Percentiles rank a stretch among this genome's conserved stretches.
Evolutionary conservation across 2,329 filamentous ascomycete genomes (phyloP).

Genomic region (Ceratocystis papillata): DNA sequence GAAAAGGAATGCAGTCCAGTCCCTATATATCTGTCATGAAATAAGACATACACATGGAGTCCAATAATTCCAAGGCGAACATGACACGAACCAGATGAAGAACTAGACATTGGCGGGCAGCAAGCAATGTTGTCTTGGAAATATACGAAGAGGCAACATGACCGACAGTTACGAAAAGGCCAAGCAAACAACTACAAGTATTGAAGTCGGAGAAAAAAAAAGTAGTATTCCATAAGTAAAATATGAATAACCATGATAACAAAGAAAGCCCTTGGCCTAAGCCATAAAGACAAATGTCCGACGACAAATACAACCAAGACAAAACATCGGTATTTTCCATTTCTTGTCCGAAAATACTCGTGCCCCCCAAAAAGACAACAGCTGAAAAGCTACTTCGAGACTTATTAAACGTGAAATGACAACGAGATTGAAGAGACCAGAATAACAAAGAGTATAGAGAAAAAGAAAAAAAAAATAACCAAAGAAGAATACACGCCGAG

Average conservation of each 20-base stretch:
- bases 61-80: not conserved
- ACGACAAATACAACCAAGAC: too few species aligned
- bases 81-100: not conserved
- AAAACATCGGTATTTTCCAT: not conserved
- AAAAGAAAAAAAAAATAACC: not conserved
- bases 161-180: not conserved
- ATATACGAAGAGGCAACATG: not conserved
- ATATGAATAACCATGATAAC: constrained; percentile 10
- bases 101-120: not conserved
- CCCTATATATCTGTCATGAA: not conserved
- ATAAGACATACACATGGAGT: not conserved
- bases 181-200: not conserved
- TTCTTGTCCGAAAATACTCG: not conserved
- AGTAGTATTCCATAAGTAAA: constrained; percentile 1
- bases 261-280: not conserved
- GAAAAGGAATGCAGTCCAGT: too few species aligned
- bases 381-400: not conserved
- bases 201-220: not conserved
- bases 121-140: not conserved
- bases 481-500: constrained; percentile 1
- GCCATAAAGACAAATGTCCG: too few species aligned
- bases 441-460: not conserved
- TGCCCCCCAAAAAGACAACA: not conserved
- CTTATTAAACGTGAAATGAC: constrained; percentile 11
- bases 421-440: constrained; percentile 3